Conservation (phyloP, 495 filamentous ascomycete genomes). For the Corynascus novoguineensis region DNA sequence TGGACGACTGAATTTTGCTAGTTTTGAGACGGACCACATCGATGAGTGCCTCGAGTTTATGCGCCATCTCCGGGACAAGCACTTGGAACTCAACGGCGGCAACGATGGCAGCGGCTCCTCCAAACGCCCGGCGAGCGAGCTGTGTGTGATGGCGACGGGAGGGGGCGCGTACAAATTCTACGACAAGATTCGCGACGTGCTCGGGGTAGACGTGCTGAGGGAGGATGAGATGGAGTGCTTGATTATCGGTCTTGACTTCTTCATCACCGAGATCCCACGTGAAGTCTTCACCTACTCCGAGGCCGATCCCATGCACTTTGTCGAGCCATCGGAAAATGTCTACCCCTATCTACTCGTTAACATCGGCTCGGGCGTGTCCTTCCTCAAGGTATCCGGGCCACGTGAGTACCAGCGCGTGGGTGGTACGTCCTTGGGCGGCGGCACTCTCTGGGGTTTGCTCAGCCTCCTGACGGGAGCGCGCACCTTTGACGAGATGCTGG, state of each 20-base stretch:
- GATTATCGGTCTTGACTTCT: slow-evolving; percentile 96
- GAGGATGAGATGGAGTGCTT: slow-evolving; percentile 99
- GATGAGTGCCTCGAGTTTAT: slow-evolving; percentile 89
- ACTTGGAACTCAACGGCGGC: slow-evolving; percentile 65
- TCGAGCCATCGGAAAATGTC: slow-evolving; percentile 61
- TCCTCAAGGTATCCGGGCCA: slow-evolving; percentile 93
- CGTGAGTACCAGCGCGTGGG: slow-evolving; percentile 81
- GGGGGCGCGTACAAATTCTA: slow-evolving; percentile 96
- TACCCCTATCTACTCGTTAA: slow-evolving; percentile 98
- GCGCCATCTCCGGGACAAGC: slow-evolving; percentile 69
- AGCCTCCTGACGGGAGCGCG: slow-evolving; percentile 83
- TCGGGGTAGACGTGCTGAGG: slow-evolving; percentile 74
- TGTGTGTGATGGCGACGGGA: slow-evolving; percentile 91
- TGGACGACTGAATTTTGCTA: slow-evolving; percentile 88
- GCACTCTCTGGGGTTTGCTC: slow-evolving; percentile 92
- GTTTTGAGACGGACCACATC: slow-evolving; percentile 90
- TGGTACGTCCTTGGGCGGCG: slow-evolving; percentile 89
- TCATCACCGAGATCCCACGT: slow-evolving; percentile 92
- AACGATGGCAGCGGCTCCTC: slow-evolving; percentile 25
- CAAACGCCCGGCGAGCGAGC: slow-evolving; percentile 38
- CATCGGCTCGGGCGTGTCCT: slow-evolving; percentile 97
- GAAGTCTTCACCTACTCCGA: slow-evolving; percentile 97
- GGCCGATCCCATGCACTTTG: slow-evolving; percentile 77
- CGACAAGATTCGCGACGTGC: slow-evolving; percentile 71
- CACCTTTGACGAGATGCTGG: slow-evolving; percentile 92